phyloP scores from a whole-genome alignment of 352 stramenopile genomes.

The Phytophthora capsici region DNA sequence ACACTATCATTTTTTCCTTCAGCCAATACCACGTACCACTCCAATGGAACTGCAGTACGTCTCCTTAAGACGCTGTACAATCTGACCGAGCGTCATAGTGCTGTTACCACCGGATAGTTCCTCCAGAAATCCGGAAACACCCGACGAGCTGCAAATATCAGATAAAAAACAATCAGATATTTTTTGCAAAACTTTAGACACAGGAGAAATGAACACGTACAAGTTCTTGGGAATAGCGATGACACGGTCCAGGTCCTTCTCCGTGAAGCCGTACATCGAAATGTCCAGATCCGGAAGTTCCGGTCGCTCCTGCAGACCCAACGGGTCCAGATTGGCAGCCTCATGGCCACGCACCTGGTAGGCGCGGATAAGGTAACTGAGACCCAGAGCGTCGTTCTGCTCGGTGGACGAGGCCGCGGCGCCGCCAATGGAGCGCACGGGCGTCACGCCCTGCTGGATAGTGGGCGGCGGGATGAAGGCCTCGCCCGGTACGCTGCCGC shows the following conservation, averaged over 20 bases:
- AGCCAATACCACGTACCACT: constrained; percentile 67
- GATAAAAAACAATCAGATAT: background rate
- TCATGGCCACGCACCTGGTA: constrained; percentile 98
- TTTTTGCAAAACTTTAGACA: constrained; percentile 4
- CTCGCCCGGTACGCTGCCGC: constrained; percentile 76
- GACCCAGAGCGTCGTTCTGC: constrained; percentile 87
- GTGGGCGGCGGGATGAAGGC: constrained; percentile 85
- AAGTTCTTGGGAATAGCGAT: constrained; percentile 90
- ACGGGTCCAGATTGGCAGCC: constrained; percentile 96
- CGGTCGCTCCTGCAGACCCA: constrained; percentile 85
- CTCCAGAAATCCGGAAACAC: constrained; percentile 91
- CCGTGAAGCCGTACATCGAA: constrained; percentile 92
- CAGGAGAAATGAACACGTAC: constrained; percentile 43
- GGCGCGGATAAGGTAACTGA: constrained; percentile 97
- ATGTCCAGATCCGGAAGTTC: constrained; percentile 89
- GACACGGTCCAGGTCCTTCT: constrained; percentile 89
- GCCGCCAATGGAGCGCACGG: constrained; percentile 54
- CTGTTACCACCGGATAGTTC: constrained; percentile 71
- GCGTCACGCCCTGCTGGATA: constrained; percentile 77
- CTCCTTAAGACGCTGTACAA: constrained; percentile 94
- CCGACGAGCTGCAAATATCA: constrained; percentile 61
- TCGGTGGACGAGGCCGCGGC: constrained; percentile 42
- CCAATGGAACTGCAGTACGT: constrained; percentile 98
- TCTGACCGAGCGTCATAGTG: constrained; percentile 94
- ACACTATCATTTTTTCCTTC: background rate